Evolutionary conservation across 208 protist genomes (phyloP), one percentile per base, ranked within the genome.

Genomic region (Acanthamoeba sp.): DNA sequence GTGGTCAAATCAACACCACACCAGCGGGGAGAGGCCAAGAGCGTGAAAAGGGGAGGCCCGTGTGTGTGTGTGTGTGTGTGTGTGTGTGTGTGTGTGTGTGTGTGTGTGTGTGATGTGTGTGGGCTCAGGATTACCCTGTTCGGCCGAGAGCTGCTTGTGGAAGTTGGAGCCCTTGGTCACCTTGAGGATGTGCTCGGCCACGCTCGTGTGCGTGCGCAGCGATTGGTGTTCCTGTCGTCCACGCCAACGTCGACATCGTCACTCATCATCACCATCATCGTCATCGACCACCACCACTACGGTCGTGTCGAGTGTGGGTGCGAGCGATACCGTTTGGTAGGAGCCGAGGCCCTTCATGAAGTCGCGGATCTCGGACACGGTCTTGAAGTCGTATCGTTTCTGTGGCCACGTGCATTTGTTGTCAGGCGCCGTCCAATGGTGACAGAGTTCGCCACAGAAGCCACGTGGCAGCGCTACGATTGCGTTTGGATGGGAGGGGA

Each of bases 171-270:
- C 88, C 32, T 84, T 91, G 4, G 96, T 97, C 2, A 96, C 84
- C 3, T 62, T 62, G 10, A 95, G 32, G 10, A 97, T 95, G 22
- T 94, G 52, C 42, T 96, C 94, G 0, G 94, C 89, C 4, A 97
- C 66, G n/a, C 66, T 93, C 29, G 96, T 97, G 50, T 97, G 40
- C 94, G 96, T 93, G 40, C 90, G 48, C 5, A 97, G 42, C 29
- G 95, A 95, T 62, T 96, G 82, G 48, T 97, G 96, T 29, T 97
- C 96, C n/a, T 89, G 92, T 0, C 32, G 20, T n/a, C n/a, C n/a
- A n/a, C n/a, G n/a, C n/a, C n/a, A n/a, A n/a, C n/a, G n/a, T n/a
- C n/a, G n/a, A n/a, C n/a, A n/a, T n/a, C n/a, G n/a, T n/a, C n/a
- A n/a, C n/a, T n/a, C n/a, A n/a, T n/a, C n/a, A n/a, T n/a, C n/a